Base-by-base conservation (phyloP, 371 early-diverging fungal genomes). In the Zychaea mexicana region DNA sequence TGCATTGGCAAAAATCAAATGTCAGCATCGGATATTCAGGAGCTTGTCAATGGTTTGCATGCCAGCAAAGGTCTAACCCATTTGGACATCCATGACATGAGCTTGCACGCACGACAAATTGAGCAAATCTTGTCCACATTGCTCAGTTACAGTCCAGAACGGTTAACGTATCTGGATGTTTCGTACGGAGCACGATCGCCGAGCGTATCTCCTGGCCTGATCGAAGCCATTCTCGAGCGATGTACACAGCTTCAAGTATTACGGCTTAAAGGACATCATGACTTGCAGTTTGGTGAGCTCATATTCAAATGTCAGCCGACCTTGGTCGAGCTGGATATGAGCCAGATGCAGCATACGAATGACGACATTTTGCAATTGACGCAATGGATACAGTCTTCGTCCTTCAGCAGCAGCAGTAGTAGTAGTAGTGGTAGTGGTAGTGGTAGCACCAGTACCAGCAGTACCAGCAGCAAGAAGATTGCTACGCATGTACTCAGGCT, bases 1-100 rank as follows among this genome's bases (percentile, higher is more conserved):
- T 58, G 65, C 10, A 33, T 80, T 13, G 75, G 71, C 2, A 64
- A 73, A 21, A 80, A 80, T 39, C 60, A 28, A 15, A 52, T 80
- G 45, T 57, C 73, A 24, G 52, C 59, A 22, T 13, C 53, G 0
- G 80, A 80, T 31, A 45, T 77, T 24, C 57, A 62, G 3, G 62
- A 67, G 8, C 30, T 80, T 3, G 60, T 73, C 2, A 57, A 55
- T 10, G 78, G 78, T 24, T 71, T 80, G 9, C 57, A 55, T 13
- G 68, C 60, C 2, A 64, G 66, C 21, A 68, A 63, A 22, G 64
- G 71, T 2, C 66, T 77, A 15, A 66, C 62, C 26, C 71, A 72
- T 17, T 60, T 80, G 2, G 63, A 69, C n/a, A 52, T 80, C 21
- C 66, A 71, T 27, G 69, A 71, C 5, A 73, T 74, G 39, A 70